phyloP scores from a whole-genome alignment of 2,329 filamentous ascomycete genomes.

The Claviceps quebecensis region DNA sequence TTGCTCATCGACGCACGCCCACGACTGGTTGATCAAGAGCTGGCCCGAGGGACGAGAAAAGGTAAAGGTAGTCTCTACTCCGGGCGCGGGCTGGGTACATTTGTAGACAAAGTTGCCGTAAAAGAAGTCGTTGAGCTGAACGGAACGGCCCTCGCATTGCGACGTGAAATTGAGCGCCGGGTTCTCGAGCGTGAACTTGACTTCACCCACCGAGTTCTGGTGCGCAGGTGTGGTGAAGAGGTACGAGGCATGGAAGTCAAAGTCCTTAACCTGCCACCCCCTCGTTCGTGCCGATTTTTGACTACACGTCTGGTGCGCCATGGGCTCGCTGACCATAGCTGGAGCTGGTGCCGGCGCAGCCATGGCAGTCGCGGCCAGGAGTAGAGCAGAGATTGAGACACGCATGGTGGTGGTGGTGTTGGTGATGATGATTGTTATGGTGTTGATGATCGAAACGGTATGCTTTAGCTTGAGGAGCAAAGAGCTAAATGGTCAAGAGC shows the following conservation, averaged over 20 bases:
- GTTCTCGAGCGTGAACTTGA: conserved; percentile 36
- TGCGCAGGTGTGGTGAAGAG: conserved; percentile 37
- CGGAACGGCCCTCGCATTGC: conserved; percentile 27
- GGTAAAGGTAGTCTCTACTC: conserved; percentile 24
- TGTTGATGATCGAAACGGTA: not conserved
- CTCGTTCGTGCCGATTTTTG: conserved; percentile 9
- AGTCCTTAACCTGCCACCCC: conserved; percentile 27
- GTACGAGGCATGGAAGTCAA: conserved; percentile 35
- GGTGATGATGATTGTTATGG: not conserved
- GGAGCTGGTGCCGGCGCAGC: conserved; percentile 9
- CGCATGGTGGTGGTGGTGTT: conserved; percentile 5
- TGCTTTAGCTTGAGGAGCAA: too few species aligned
- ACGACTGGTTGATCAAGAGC: conserved; percentile 33
- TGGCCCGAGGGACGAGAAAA: conserved; percentile 23
- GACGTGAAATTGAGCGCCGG: conserved; percentile 23
- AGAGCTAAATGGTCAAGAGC: not conserved
- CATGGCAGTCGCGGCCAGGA: conserved; percentile 13
- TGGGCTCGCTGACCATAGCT: conserved; percentile 2
- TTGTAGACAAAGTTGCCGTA: conserved; percentile 31
- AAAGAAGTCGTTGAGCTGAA: conserved; percentile 33
- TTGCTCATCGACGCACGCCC: conserved; percentile 30
- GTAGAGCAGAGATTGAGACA: conserved; percentile 9
- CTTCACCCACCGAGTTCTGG: conserved; percentile 32
- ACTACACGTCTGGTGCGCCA: conserved; percentile 9
- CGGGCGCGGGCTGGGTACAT: conserved; percentile 22